Conservation (phyloP, 805 yeast species). For the Huiozyma sinensis region DNA sequence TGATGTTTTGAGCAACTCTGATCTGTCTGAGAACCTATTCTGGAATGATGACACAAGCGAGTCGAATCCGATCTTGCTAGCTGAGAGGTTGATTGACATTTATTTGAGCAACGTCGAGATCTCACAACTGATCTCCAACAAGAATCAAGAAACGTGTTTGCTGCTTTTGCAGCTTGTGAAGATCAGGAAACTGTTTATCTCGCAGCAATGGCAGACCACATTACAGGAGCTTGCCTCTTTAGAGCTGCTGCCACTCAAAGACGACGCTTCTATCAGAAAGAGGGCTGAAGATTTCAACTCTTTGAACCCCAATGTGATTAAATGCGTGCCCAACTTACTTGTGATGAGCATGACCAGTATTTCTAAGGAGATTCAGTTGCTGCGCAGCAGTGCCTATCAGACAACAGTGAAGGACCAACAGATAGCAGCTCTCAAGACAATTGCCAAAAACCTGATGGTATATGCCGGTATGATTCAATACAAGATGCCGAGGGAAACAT, state of each 20-base stretch:
- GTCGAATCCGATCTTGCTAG: constrained; percentile 33
- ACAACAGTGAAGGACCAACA: constrained; percentile 43
- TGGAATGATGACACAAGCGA: constrained; percentile 31
- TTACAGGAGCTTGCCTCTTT: constrained; percentile 46
- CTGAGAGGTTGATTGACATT: constrained; percentile 23
- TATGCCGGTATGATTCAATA: constrained; percentile 93
- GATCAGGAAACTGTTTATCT: constrained; percentile 50
- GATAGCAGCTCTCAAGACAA: constrained; percentile 41
- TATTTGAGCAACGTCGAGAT: constrained; percentile 50
- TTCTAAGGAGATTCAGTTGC: constrained; percentile 42
- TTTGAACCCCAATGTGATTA: constrained; percentile 60
- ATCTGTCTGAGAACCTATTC: constrained; percentile 46
- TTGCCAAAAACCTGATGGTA: constrained; percentile 82
- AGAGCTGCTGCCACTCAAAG: constrained; percentile 56
- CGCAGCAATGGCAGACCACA: constrained; percentile 48
- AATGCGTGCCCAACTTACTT: constrained; percentile 70
- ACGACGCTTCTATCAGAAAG: constrained; percentile 48
- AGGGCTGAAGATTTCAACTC: constrained; percentile 58
- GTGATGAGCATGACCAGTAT: constrained; percentile 74
- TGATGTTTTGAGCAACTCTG: constrained; percentile 63
- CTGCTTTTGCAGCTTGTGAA: constrained; percentile 55
- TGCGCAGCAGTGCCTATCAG: constrained; percentile 31
- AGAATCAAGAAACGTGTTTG: constrained; percentile 54
- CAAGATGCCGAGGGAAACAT: constrained; percentile 79
- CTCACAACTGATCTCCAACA: constrained; percentile 40